Evolutionary conservation across 2,329 filamentous ascomycete genomes (phyloP), one percentile per base, ranked within the genome.

Genomic region (Botrytis squamosa): DNA sequence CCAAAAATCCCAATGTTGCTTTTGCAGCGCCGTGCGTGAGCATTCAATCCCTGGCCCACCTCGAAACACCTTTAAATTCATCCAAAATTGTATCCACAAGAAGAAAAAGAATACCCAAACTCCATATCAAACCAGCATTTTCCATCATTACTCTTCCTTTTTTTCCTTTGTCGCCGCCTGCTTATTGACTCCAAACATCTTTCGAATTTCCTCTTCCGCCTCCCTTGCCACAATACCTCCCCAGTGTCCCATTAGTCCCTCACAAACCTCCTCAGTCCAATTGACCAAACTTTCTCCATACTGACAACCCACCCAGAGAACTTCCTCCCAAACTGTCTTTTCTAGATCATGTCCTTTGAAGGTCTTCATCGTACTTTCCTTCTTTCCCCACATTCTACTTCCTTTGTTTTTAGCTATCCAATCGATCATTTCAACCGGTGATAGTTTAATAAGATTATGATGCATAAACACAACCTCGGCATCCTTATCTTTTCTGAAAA

Each of bases 371-470:
- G 70, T 72, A 33, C 52, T 25, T 9, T 55, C 18, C 18, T 57
- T 72, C 10, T 46, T 22, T 20, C 64, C 70, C 73, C 73, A 74
- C 70, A 74, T 73, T 36, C 72, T 64, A 18, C 55, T 60, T 12
- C 38, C 52, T 33, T 49, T 33, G 20, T 69, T 70, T n/a, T 44
- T 33, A 7, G 52, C n/a, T 25, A 70, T 64, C 72, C 67, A 70
- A 20, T 6, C 33, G 8, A 63, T 38, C 67, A 73, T 73, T 38
- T 71, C 66, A 1, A 63, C 66, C 1, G 72, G 72, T 18, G 66
- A 63, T 52, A 73, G 10, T 14, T 73, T 73, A 22, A 73, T 57
- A 9, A 52, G n/a, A 49, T 71, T 73, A 38, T 73, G 72, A 70
- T 73, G 72, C 57, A 73, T 44, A 29, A 73, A 73, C 3, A 64